phyloP scores from a whole-genome alignment of 129 eudicot genomes.

The Sambucus nigra region DNA sequence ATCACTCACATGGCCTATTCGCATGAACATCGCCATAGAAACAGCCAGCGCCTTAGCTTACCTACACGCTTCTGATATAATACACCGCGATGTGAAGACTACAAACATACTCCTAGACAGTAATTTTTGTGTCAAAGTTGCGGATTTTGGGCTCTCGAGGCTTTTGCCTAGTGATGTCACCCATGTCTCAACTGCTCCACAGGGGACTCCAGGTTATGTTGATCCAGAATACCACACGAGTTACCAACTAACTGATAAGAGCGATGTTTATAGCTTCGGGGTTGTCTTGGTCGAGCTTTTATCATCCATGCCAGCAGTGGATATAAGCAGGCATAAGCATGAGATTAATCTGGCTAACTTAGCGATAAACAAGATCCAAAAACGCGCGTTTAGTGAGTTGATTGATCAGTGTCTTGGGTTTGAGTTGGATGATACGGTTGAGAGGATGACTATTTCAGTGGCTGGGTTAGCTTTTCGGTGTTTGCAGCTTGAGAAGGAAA shows the following conservation, averaged over 20 bases:
- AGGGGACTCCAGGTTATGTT: constrained; percentile 54
- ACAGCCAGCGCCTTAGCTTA: constrained; percentile 42
- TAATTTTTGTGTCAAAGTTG: constrained; percentile 41
- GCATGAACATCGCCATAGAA: constrained; percentile 47
- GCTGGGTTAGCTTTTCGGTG: constrained; percentile 50
- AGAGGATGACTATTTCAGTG: constrained; percentile 41
- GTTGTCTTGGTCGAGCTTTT: constrained; percentile 50
- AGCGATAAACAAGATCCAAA: constrained; percentile 39
- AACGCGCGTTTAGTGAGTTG: constrained; percentile 30
- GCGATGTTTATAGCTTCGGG: constrained; percentile 63
- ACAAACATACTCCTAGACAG: constrained; percentile 48
- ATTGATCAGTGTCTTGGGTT: constrained; percentile 36
- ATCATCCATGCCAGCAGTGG: constrained; percentile 50
- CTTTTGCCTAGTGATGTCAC: constrained; percentile 41
- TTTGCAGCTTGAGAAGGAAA: constrained; percentile 41
- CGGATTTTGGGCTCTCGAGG: constrained; percentile 59
- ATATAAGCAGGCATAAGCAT: constrained; percentile 30
- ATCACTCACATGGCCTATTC: constrained; percentile 31
- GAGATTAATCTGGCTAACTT: constrained; percentile 46
- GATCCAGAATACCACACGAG: constrained; percentile 45
- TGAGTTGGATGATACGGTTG: constrained; percentile 22
- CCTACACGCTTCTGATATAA: constrained; percentile 39
- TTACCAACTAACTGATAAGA: constrained; percentile 40
- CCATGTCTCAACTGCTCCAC: constrained; percentile 64
- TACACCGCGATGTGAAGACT: constrained; percentile 55